Conservation (phyloP, 2,329 filamentous ascomycete genomes). For the Verticillium zaregamsianum region DNA sequence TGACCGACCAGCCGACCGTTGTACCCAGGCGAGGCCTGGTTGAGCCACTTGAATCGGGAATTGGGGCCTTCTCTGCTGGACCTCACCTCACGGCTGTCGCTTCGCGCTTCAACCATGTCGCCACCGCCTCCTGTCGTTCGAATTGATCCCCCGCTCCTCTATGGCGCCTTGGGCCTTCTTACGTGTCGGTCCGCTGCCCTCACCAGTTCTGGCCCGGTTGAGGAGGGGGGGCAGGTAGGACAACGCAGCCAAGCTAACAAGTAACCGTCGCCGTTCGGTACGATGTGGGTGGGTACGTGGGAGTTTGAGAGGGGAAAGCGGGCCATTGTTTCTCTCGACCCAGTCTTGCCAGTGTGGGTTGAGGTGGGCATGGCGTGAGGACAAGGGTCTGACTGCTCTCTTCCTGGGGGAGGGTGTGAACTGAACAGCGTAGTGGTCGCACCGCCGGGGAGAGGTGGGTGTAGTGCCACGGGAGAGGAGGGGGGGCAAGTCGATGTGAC, state of each 20-base stretch:
- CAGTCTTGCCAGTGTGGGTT: background rate
- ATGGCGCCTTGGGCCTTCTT: background rate
- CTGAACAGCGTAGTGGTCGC: background rate
- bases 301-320: constrained; percentile 5
- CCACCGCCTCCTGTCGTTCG: background rate
- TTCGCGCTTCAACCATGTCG: background rate
- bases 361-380: constrained; percentile 1
- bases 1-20: background rate
- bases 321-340: constrained; percentile 1
- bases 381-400: constrained; percentile 3
- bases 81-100: background rate
- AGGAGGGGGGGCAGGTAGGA: background rate
- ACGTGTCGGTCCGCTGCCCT: background rate
- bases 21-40: background rate
- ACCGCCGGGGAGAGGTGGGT: background rate
- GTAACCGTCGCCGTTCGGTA: constrained; percentile 12
- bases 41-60: background rate
- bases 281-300: constrained; percentile 2
- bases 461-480: background rate
- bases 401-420: constrained; percentile 1
- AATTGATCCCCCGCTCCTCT: background rate
- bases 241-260: constrained; percentile 2
- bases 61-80: background rate
- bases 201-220: background rate
- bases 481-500: background rate